Percentiles rank a stretch among this genome's conserved stretches.
phyloP scores from a whole-genome alignment of 352 stramenopile species.

The Pythium volutum region DNA sequence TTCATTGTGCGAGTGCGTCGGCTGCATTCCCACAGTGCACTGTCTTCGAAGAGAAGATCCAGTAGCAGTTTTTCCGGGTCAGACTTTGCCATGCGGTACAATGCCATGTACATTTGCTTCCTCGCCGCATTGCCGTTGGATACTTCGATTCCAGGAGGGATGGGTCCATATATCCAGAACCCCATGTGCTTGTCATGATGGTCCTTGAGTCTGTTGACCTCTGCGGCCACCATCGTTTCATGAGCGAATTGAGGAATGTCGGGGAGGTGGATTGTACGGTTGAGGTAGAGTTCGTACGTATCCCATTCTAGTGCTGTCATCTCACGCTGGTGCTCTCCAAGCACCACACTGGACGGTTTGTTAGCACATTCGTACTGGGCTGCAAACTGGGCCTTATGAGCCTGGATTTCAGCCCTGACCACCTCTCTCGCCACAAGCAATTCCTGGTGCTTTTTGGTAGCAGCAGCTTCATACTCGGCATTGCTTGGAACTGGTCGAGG shows the following conservation, averaged over 20 bases:
- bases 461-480: too few species aligned
- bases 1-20: background rate
- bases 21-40: background rate
- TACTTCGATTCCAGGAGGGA: background rate
- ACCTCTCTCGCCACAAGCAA: background rate
- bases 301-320: background rate
- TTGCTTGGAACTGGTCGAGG: too few species aligned
- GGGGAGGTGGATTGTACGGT: background rate
- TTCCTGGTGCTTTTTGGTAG: too few species aligned
- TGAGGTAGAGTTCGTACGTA: background rate
- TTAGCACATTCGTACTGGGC: background rate
- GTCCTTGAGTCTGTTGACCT: background rate
- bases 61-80: background rate
- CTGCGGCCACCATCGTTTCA: background rate
- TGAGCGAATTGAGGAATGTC: background rate
- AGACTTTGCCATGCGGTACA: background rate
- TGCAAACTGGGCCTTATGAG: background rate
- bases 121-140: background rate
- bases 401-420: background rate
- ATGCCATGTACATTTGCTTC: background rate
- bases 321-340: background rate
- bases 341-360: background rate
- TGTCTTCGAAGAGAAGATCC: background rate
- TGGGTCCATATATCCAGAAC: background rate
- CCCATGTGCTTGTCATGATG: background rate